A percentile compares a stretch with the other conserved stretches of the same genome.
These are phyloP conservation scores for Leccinum broughii DNA, from an alignment of 768 basidiomycete species.

Conservation along the genomic window DNA sequence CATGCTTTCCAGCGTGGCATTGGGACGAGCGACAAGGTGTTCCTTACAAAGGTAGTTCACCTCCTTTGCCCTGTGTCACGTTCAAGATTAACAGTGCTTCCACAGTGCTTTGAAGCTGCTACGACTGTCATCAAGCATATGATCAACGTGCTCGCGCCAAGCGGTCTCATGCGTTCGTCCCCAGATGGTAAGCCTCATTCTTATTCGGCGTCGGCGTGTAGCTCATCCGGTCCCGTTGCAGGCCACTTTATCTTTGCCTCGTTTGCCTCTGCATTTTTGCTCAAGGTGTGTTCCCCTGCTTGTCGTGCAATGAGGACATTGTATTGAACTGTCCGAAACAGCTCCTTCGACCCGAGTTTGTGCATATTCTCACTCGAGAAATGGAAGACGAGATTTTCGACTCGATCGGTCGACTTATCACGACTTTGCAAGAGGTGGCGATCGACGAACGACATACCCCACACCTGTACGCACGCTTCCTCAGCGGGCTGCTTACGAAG, in stretches of 20 bases:
- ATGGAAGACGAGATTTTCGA: constrained; percentile 73
- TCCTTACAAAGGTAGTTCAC: constrained; percentile 59
- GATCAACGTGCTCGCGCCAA: constrained; percentile 64
- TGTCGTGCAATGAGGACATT: background rate
- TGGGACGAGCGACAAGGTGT: constrained; percentile 58
- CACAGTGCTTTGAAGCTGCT: constrained; percentile 66
- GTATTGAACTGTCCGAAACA: constrained; percentile 25
- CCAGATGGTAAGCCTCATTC: constrained; percentile 60
- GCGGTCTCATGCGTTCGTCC: constrained; percentile 75
- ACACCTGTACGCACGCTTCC: constrained; percentile 76
- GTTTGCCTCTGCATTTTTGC: constrained; percentile 80
- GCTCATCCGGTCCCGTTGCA: constrained; percentile 20
- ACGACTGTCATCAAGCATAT: constrained; percentile 65
- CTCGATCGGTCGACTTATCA: constrained; percentile 69
- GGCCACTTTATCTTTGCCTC: constrained; percentile 78
- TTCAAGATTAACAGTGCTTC: background rate
- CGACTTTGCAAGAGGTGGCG: constrained; percentile 69
- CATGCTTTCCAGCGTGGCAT: constrained; percentile 76
- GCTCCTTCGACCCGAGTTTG: constrained; percentile 75
- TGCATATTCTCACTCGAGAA: constrained; percentile 53
- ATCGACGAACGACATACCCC: constrained; percentile 84
- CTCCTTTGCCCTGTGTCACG: background rate
- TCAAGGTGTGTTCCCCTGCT: constrained; percentile 53
- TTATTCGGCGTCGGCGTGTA: background rate
- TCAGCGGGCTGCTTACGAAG: constrained; percentile 66